phyloP scores from a whole-genome alignment of 106 monocot species.

The Gastrodia elata region DNA sequence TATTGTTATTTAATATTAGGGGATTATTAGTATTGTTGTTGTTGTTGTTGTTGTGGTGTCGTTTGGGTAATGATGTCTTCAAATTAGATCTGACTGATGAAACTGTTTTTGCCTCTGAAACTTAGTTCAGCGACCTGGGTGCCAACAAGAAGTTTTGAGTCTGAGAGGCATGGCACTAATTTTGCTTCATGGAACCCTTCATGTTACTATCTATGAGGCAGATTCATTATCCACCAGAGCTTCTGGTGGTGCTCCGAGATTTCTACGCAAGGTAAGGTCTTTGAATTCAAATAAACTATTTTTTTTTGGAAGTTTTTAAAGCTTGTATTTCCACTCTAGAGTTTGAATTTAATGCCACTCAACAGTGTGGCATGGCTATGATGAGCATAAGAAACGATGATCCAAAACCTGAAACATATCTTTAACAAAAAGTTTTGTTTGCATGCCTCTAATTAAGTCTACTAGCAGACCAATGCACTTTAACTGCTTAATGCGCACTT shows the following conservation, averaged over 20 bases:
- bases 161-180: constrained; percentile 42
- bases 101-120: background rate
- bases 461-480: background rate
- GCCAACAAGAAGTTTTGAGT: background rate
- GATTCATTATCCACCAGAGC: constrained; percentile 16
- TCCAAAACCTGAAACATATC: background rate
- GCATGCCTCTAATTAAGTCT: background rate
- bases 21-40: background rate
- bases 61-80: background rate
- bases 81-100: background rate
- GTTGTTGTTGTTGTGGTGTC: background rate
- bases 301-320: background rate
- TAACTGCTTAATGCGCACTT: background rate
- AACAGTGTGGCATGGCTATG: background rate
- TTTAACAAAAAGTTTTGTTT: background rate
- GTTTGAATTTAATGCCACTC: background rate
- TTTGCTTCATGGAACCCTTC: constrained; percentile 61
- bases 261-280: constrained; percentile 40
- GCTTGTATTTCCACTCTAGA: background rate
- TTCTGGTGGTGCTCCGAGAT: constrained; percentile 25
- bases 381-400: background rate
- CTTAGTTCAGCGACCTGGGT: background rate
- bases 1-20: background rate
- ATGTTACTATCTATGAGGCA: constrained; percentile 65
- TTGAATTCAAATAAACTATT: background rate